These are phyloP conservation scores for Picochlorum sp. DNA, from an alignment of 139 green algal genomes.

Conservation along the genomic window DNA sequence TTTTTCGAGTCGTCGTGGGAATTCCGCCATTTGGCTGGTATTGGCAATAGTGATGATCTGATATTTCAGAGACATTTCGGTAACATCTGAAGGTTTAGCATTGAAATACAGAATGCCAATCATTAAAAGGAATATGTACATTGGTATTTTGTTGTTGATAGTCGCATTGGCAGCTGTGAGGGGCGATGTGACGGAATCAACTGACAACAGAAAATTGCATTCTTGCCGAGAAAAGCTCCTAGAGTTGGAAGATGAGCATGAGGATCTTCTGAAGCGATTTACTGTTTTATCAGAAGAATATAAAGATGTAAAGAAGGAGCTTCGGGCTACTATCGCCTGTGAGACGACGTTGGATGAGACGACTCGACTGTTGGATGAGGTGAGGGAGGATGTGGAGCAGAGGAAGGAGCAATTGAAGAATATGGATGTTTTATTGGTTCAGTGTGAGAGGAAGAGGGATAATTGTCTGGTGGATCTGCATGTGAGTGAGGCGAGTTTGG, in stretches of 20 bases:
- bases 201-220: too few species aligned
- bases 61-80: too few species aligned
- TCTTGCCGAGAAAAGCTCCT: background rate
- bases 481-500: background rate
- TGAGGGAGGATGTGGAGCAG: background rate
- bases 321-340: background rate
- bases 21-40: too few species aligned
- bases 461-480: background rate
- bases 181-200: too few species aligned
- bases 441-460: background rate
- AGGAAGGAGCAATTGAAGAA: background rate
- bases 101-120: too few species aligned
- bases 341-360: background rate
- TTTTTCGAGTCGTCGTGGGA: too few species aligned
- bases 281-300: background rate
- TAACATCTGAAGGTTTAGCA: too few species aligned
- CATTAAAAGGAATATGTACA: too few species aligned
- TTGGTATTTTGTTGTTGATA: too few species aligned
- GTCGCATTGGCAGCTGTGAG: too few species aligned
- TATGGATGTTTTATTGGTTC: background rate
- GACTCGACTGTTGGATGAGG: background rate
- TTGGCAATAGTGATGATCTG: too few species aligned
- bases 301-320: constrained; percentile 6
- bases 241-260: constrained; percentile 8
- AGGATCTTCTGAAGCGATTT: constrained; percentile 6